Conservation (phyloP, 2,329 filamentous ascomycete genomes). For the Claviceps pazoutovae region DNA sequence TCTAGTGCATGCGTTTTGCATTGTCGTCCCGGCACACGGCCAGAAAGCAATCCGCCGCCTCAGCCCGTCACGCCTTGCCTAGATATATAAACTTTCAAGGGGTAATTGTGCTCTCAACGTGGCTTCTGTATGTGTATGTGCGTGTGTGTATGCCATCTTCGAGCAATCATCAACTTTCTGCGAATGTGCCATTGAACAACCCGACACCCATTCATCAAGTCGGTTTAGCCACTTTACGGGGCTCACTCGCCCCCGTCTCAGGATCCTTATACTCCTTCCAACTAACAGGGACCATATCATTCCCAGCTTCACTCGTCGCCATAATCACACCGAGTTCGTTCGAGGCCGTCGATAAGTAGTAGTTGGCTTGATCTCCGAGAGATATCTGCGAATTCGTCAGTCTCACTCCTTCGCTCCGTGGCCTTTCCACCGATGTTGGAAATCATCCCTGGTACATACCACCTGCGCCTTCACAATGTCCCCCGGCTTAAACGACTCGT, state of each 20-base stretch:
- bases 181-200: background rate
- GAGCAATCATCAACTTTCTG: background rate
- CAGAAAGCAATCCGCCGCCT: background rate
- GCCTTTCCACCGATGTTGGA: too few relatives aligned
- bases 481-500: slow-evolving; percentile 81
- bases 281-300: slow-evolving; percentile 82
- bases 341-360: slow-evolving; percentile 82
- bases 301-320: slow-evolving; percentile 75
- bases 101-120: background rate
- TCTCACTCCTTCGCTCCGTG: background rate
- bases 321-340: slow-evolving; percentile 92
- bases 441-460: slow-evolving; percentile 30
- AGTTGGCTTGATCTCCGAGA: slow-evolving; percentile 84
- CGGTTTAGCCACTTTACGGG: slow-evolving; percentile 87
- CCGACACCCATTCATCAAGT: slow-evolving; percentile 38
- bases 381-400: slow-evolving; percentile 46
- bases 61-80: background rate
- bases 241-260: slow-evolving; percentile 61
- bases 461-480: slow-evolving; percentile 83
- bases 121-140: background rate
- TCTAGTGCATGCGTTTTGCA: background rate
- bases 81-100: background rate
- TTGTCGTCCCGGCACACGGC: background rate
- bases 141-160: background rate
- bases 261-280: slow-evolving; percentile 92